Evolutionary conservation across 805 yeast species (phyloP).

Genomic region (Myxozyma monticola): DNA sequence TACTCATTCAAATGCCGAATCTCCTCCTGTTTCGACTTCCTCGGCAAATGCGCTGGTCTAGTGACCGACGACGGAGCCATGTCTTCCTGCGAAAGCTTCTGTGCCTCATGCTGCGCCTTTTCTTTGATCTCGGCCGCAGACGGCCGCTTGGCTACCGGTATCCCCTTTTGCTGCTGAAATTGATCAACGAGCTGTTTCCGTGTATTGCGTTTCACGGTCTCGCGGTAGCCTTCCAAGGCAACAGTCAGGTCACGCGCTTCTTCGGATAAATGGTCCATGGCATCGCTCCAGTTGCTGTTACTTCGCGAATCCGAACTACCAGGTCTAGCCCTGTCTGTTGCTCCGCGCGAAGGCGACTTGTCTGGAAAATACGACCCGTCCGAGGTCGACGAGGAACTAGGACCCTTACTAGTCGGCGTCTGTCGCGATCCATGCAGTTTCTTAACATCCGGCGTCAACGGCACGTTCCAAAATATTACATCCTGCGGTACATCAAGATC

Average conservation of each 20-base stretch:
- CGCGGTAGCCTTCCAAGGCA: slow-evolving; percentile 34
- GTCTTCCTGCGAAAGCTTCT: slow-evolving; percentile 7
- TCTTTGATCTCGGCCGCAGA: background rate
- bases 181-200: slow-evolving; percentile 9
- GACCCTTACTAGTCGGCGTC: background rate
- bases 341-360: background rate
- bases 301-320: background rate
- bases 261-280: slow-evolving; percentile 38
- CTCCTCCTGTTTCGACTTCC: slow-evolving; percentile 57
- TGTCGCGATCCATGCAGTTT: too few relatives aligned
- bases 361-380: background rate
- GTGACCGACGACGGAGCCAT: slow-evolving; percentile 47
- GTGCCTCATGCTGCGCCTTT: slow-evolving; percentile 4
- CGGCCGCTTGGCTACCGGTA: background rate
- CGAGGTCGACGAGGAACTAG: background rate
- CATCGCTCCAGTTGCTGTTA: slow-evolving; percentile 29
- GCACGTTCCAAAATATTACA: slow-evolving; percentile 61
- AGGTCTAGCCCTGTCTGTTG: too few relatives aligned
- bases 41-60: slow-evolving; percentile 66
- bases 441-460: slow-evolving; percentile 51
- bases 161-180: slow-evolving; percentile 2
- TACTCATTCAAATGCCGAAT: slow-evolving; percentile 56
- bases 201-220: background rate
- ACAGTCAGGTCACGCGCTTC: slow-evolving; percentile 42
- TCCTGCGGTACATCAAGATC: slow-evolving; percentile 58